Conservation (phyloP, 2,329 filamentous ascomycete genomes). For the Ascochyta koolunga region DNA sequence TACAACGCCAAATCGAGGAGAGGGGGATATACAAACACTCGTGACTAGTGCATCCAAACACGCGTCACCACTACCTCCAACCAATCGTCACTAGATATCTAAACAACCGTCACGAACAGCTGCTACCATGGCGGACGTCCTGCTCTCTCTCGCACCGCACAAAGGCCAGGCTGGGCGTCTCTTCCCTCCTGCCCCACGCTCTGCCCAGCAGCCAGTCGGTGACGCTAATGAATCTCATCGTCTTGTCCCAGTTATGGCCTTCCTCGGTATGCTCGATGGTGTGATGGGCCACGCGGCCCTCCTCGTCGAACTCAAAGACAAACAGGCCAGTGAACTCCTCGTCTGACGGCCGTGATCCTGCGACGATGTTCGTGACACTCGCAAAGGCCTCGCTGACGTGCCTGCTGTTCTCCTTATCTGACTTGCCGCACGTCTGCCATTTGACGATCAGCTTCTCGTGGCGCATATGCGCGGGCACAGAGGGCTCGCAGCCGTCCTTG, state of each 20-base stretch:
- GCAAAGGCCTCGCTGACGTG: slow-evolving; percentile 58
- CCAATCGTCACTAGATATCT: background rate
- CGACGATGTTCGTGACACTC: slow-evolving; percentile 62
- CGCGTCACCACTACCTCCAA: no score
- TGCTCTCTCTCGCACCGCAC: slow-evolving; percentile 25
- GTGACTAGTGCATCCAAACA: no score
- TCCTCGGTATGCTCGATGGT: slow-evolving; percentile 94
- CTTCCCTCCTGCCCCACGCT: slow-evolving; percentile 62
- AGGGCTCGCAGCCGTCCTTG: slow-evolving; percentile 54
- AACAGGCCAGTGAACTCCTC: slow-evolving; percentile 91
- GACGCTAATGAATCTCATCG: slow-evolving; percentile 83
- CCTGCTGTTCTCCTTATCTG: slow-evolving; percentile 52
- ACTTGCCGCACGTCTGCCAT: slow-evolving; percentile 75
- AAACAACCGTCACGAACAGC: background rate
- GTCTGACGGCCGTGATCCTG: slow-evolving; percentile 50
- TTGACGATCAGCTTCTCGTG: slow-evolving; percentile 87
- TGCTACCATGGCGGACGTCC: slow-evolving; percentile 1
- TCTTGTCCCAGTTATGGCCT: slow-evolving; percentile 80
- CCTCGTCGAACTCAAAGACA: slow-evolving; percentile 90
- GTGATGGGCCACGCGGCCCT: slow-evolving; percentile 83
- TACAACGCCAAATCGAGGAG: background rate
- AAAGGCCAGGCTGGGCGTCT: slow-evolving; percentile 53
- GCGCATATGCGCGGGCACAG: slow-evolving; percentile 48
- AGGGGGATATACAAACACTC: background rate
- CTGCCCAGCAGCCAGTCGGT: slow-evolving; percentile 94